Conservation (phyloP, 2,329 filamentous ascomycete genomes). For the Sporothrix phasma region DNA sequence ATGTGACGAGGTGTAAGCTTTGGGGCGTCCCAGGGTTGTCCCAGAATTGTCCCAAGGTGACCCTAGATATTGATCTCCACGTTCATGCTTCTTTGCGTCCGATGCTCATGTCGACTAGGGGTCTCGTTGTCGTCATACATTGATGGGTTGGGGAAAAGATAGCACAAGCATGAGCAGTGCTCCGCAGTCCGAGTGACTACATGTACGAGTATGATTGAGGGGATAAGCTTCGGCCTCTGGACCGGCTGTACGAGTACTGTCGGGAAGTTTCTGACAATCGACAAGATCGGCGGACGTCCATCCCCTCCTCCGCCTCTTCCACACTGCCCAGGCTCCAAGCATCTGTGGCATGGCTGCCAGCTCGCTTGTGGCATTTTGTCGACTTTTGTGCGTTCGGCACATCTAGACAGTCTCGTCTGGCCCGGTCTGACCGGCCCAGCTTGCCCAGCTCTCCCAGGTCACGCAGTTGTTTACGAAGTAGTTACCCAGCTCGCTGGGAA, state of each 20-base stretch:
- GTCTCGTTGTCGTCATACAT: constrained; percentile 3
- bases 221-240: background rate
- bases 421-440: too few relatives aligned
- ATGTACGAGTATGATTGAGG: background rate
- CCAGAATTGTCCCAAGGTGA: background rate
- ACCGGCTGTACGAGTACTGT: too few relatives aligned
- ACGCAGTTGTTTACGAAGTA: too few relatives aligned
- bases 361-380: background rate
- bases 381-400: background rate
- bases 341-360: background rate
- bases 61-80: background rate
- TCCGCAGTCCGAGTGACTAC: too few relatives aligned
- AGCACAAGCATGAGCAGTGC: too few relatives aligned
- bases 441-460: too few relatives aligned
- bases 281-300: background rate
- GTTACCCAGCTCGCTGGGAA: too few relatives aligned
- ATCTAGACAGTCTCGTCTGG: background rate
- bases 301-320: background rate
- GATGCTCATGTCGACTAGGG: background rate
- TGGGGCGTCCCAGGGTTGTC: background rate
- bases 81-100: background rate
- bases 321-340: background rate
- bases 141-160: too few relatives aligned
- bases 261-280: background rate
- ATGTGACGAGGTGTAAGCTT: background rate